phyloP scores from a whole-genome alignment of 106 monocot species.

The Dioscorea alata region DNA sequence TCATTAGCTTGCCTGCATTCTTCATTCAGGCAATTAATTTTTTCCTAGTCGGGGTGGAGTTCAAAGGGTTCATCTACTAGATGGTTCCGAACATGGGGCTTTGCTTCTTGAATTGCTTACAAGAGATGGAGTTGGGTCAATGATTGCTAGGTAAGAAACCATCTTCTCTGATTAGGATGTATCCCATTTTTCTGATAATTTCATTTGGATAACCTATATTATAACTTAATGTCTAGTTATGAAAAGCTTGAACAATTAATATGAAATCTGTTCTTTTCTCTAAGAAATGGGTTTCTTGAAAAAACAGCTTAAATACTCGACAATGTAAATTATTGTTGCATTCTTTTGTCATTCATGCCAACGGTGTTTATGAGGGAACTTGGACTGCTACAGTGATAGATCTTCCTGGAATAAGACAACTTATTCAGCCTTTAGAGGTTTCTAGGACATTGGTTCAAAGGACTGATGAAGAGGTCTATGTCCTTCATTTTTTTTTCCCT shows the following conservation, averaged over 20 bases:
- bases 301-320: too few relatives aligned
- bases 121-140: slow-evolving; percentile 92
- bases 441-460: slow-evolving; percentile 64
- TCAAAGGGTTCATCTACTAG: slow-evolving; percentile 88
- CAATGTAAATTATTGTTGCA: too few relatives aligned
- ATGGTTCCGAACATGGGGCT: slow-evolving; percentile 75
- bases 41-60: slow-evolving; percentile 58
- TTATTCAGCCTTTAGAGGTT: slow-evolving; percentile 70
- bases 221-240: too few relatives aligned
- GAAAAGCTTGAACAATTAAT: too few relatives aligned
- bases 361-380: slow-evolving; percentile 85
- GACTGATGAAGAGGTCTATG: slow-evolving; percentile 60
- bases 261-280: too few relatives aligned
- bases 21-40: background rate
- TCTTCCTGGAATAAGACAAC: slow-evolving; percentile 57
- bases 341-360: slow-evolving; percentile 5
- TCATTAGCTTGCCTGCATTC: too few relatives aligned
- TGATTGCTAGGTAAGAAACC: slow-evolving; percentile 77
- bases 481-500: background rate
- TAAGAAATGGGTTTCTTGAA: too few relatives aligned
- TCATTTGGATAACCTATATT: background rate
- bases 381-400: slow-evolving; percentile 46
- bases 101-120: slow-evolving; percentile 87
- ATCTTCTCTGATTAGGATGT: background rate
- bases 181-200: background rate